These are phyloP conservation scores for Hymenotorrendiella dingleyae DNA, from an alignment of 2,329 filamentous ascomycete species.

Conservation along the genomic window DNA sequence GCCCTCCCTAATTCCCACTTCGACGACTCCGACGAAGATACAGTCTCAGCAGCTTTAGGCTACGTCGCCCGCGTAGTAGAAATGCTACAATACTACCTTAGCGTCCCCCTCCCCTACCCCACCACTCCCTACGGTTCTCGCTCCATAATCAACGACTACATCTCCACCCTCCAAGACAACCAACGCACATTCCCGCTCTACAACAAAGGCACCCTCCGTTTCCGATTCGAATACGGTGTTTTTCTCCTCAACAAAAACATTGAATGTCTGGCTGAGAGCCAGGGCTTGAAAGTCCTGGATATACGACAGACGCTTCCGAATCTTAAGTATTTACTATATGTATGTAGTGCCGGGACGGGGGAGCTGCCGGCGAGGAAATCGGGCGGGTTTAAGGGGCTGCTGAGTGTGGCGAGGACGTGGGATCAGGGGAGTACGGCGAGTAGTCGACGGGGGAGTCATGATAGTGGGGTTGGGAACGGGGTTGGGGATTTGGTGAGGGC, in stretches of 20 bases:
- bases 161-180: slow-evolving; percentile 20
- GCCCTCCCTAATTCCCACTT: slow-evolving; percentile 75
- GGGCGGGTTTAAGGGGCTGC: slow-evolving; percentile 54
- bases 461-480: slow-evolving; percentile 19
- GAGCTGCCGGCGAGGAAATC: slow-evolving; percentile 56
- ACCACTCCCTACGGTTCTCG: slow-evolving; percentile 67
- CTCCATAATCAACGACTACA: slow-evolving; percentile 40
- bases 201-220: slow-evolving; percentile 64
- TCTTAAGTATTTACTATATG: slow-evolving; percentile 84
- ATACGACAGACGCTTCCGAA: slow-evolving; percentile 91
- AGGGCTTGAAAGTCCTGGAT: slow-evolving; percentile 76
- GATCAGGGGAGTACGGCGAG: slow-evolving; percentile 13
- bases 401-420: slow-evolving; percentile 36
- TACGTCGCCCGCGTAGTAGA: slow-evolving; percentile 70
- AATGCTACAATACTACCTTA: slow-evolving; percentile 76
- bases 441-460: slow-evolving; percentile 27
- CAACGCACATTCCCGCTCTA: slow-evolving; percentile 76
- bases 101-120: slow-evolving; percentile 73
- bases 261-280: slow-evolving; percentile 58
- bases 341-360: slow-evolving; percentile 72
- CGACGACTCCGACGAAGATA: slow-evolving; percentile 64
- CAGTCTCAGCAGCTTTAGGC: slow-evolving; percentile 74
- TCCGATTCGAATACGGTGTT: slow-evolving; percentile 92
- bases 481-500: slow-evolving; percentile 22
- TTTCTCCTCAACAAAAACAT: slow-evolving; percentile 97